phyloP scores from a whole-genome alignment of 352 stramenopile species.

The Phytophthora hybrid region DNA sequence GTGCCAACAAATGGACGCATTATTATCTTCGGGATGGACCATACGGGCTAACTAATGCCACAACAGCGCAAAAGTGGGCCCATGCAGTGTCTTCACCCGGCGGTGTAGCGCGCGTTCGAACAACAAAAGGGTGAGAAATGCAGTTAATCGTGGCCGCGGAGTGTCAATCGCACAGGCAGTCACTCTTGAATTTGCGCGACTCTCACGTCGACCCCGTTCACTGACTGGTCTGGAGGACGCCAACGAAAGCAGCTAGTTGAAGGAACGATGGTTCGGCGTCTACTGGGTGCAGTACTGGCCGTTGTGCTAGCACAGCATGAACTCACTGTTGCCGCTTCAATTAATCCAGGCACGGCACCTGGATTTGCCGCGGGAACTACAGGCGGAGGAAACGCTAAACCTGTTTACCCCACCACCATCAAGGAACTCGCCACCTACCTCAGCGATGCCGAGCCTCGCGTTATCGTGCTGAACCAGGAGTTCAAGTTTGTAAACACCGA shows the following conservation, averaged over 20 bases:
- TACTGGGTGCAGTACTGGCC: conserved; percentile 2
- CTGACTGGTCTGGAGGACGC: too few relatives aligned
- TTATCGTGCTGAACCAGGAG: conserved; percentile 42
- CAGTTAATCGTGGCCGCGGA: conserved; percentile 6
- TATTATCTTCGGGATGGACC: conserved; percentile 18
- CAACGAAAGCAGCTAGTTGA: too few relatives aligned
- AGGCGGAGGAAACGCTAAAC: conserved; percentile 29
- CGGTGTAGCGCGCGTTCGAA: conserved; percentile 20
- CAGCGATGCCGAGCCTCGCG: conserved; percentile 25
- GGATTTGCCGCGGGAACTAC: conserved; percentile 40
- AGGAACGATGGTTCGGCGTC: conserved; percentile 4
- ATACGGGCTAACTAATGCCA: not conserved
- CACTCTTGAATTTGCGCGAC: not conserved
- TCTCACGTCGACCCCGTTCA: too few relatives aligned
- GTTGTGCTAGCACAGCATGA: conserved; percentile 12
- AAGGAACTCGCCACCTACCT: conserved; percentile 32
- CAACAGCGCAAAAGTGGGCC: conserved; percentile 16
- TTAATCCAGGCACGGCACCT: conserved; percentile 20
- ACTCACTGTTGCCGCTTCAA: conserved; percentile 13
- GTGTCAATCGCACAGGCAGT: not conserved
- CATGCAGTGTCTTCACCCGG: conserved; percentile 3
- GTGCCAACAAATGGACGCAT: not conserved
- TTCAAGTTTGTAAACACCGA: conserved; percentile 41
- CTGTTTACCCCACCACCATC: conserved; percentile 33
- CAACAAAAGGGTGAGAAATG: conserved; percentile 32